A percentile compares a stretch with the other conserved stretches of the same genome.
These are phyloP conservation scores for Fusarium sp. DNA, from an alignment of 2,329 filamentous ascomycete genomes.

Conservation along the genomic window DNA sequence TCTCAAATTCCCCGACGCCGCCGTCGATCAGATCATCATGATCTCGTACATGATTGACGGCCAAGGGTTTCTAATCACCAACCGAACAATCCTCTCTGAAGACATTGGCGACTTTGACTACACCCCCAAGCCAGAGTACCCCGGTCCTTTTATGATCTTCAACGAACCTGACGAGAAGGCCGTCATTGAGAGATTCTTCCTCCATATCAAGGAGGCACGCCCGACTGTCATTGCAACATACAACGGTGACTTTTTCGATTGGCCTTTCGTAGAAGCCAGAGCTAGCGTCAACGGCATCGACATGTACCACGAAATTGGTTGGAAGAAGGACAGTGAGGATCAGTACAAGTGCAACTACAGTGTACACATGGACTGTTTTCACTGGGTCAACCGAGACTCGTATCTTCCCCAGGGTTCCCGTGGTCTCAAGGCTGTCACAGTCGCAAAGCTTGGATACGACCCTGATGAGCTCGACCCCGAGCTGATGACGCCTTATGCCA, in stretches of 20 bases:
- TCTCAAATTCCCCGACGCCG: constrained; percentile 94
- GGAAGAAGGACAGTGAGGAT: constrained; percentile 94
- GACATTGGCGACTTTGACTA: constrained; percentile 99
- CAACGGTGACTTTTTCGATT: constrained; percentile 99
- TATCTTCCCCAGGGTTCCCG: constrained; percentile 97
- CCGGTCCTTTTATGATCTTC: constrained; percentile 96
- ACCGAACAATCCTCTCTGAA: constrained; percentile 96
- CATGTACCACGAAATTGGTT: constrained; percentile 99
- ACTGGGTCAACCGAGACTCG: constrained; percentile 98
- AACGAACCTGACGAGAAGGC: constrained; percentile 95
- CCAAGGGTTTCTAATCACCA: constrained; percentile 97
- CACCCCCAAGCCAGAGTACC: constrained; percentile 96
- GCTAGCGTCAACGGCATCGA: constrained; percentile 96
- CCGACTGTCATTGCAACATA: constrained; percentile 99
- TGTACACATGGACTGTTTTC: constrained; percentile 98
- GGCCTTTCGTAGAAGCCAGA: constrained; percentile 96
- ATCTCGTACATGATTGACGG: constrained; percentile 99
- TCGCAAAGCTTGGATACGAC: constrained; percentile 97
- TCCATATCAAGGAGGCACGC: constrained; percentile 92
- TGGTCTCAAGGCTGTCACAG: constrained; percentile 96
- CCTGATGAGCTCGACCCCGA: constrained; percentile 98
- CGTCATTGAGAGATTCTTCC: constrained; percentile 90
- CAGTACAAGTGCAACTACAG: constrained; percentile 97
- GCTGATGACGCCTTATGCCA: constrained; percentile 93
- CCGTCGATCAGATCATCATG: constrained; percentile 99